phyloP scores from a whole-genome alignment of 257 asterid genomes.

The Cynanchum wilfordii region DNA sequence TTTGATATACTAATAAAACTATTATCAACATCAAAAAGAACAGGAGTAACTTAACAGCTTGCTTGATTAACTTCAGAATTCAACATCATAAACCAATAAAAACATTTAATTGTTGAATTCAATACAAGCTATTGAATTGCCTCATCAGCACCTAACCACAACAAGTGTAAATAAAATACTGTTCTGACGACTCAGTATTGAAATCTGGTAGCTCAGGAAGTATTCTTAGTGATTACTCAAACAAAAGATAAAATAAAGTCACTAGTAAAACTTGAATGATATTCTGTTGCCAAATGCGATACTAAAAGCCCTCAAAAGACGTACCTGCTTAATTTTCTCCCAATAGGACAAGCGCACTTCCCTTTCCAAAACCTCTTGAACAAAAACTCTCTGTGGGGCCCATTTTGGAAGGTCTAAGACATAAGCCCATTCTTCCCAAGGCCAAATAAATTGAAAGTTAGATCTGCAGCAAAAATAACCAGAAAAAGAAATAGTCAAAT shows the following conservation, averaged over 20 bases:
- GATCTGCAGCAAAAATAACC: constrained; percentile 48
- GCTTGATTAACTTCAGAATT: background rate
- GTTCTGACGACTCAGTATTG: background rate
- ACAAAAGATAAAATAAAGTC: background rate
- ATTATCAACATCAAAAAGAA: background rate
- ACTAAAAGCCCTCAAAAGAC: background rate
- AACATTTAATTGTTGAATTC: background rate
- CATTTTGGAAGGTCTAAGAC: constrained; percentile 96
- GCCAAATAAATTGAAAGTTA: constrained; percentile 98
- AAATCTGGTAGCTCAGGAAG: background rate
- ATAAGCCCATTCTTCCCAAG: constrained; percentile 99
- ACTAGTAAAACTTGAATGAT: background rate
- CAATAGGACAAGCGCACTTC: constrained; percentile 93
- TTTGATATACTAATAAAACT: background rate
- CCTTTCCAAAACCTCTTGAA: constrained; percentile 97
- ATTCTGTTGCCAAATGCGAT: background rate
- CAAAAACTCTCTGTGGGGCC: constrained; percentile 97
- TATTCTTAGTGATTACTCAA: background rate
- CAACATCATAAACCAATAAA: background rate
- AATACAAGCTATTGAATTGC: background rate
- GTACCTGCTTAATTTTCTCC: constrained; percentile 97
- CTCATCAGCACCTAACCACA: background rate
- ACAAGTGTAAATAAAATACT: background rate
- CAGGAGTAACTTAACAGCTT: background rate
- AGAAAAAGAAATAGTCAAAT: constrained; percentile 9